Base-by-base conservation (phyloP, 306 rosid genomes). In the Pyrus communis region DNA sequence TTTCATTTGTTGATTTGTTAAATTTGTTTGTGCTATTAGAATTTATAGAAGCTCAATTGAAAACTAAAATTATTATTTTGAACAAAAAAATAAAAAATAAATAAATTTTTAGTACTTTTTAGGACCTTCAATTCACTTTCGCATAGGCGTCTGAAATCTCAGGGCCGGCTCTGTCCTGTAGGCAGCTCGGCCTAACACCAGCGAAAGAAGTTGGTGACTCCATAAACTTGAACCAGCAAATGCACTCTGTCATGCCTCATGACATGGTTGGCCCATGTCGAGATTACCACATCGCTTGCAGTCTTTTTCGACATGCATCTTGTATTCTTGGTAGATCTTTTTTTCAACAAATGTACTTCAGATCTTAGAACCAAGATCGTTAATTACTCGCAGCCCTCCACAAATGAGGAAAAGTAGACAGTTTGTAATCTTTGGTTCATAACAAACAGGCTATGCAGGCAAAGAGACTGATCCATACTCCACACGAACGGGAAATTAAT, bases 251-350 rank as follows among this genome's bases (percentile, higher is more conserved):
- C 33, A 25, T 43, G 73, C 15, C 61, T 49, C 19, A 52, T 51
- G 19, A 49, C 97, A 92, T 23, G 91, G 90, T 75, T 88, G 82
- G 25, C 89, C 75, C 75, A 82, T 84, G 49, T 92, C 91, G 30
- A 84, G 71, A 62, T 84, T 27, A 75, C 93, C 87, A 75, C 97
- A 89, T 80, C 93, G 81, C 83, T 86, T 87, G 88, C 93, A 85
- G 70, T 85, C 91, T 85, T 89, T 85, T 80, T 92, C 95, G 7
- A 95, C 88, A 10, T 90, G 88, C 71, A 82, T 92, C 83, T 92
- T 89, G 82, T 91, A 31, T 5, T 33, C 38, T 5, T 35, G 40
- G 1, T 21, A 4, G 9, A 11, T n/a, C 63, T 14, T 38, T 33
- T 33, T 33, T 33, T 33, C 0, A 33, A 33, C 38, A 33, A 3